phyloP scores from a whole-genome alignment of 2,329 filamentous ascomycete species.

The Thielaviopsis populi region DNA sequence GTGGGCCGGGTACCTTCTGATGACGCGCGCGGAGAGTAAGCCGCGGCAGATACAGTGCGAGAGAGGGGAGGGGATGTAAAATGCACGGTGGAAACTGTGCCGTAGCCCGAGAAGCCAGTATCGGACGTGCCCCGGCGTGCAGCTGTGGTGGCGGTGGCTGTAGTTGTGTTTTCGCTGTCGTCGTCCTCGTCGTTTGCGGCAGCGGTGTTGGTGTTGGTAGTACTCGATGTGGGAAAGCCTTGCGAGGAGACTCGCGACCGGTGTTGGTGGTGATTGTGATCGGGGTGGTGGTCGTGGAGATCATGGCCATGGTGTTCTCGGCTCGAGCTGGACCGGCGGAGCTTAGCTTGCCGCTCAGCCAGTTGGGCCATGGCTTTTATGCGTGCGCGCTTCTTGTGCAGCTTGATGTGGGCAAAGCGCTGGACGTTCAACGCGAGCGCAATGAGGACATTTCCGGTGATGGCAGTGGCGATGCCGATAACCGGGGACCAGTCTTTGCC shows the following conservation, averaged over 20 bases:
- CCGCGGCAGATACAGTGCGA: neutral
- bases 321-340: conserved; percentile 8
- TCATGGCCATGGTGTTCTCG: neutral
- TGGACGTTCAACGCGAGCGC: conserved; percentile 93
- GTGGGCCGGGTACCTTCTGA: conserved; percentile 15
- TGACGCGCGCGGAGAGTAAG: neutral
- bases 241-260: neutral
- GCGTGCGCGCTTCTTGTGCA: conserved; percentile 55
- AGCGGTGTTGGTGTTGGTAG: neutral
- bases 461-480: conserved; percentile 87
- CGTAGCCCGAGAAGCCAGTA: conserved; percentile 7
- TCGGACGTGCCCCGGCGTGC: neutral
- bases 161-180: neutral
- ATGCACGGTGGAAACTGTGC: conserved; percentile 6
- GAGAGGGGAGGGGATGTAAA: neutral
- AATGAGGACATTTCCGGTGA: conserved; percentile 84
- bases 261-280: neutral
- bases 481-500: conserved; percentile 70
- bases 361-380: conserved; percentile 39
- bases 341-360: conserved; percentile 31
- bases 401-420: conserved; percentile 79
- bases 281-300: neutral
- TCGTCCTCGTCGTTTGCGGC: neutral
- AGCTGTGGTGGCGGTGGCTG: neutral
- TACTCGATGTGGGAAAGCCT: neutral